Evolutionary conservation across 2,329 filamentous ascomycete genomes (phyloP).

Genomic region (Coniella vitis): DNA sequence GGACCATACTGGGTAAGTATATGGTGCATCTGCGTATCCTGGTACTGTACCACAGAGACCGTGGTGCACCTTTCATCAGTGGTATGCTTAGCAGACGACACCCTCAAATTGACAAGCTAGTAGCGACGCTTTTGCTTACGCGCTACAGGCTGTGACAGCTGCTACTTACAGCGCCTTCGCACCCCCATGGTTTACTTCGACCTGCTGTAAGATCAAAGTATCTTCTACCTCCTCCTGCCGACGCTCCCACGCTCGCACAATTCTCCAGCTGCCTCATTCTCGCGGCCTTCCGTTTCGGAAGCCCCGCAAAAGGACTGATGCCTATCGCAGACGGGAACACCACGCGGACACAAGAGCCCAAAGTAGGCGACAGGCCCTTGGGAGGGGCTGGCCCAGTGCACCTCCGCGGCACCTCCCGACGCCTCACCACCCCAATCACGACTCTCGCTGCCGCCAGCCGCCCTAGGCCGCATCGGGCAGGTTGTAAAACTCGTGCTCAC

Average conservation of each 20-base stretch:
- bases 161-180: too few species aligned
- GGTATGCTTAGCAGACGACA: too few species aligned
- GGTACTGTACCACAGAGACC: background rate
- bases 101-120: too few species aligned
- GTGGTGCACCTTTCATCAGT: too few species aligned
- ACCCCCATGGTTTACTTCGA: too few species aligned
- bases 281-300: too few species aligned
- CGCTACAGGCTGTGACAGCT: too few species aligned
- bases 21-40: background rate
- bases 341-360: background rate
- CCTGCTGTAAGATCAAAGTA: too few species aligned
- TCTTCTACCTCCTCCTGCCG: too few species aligned
- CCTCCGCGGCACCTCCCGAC: background rate
- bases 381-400: constrained; percentile 8
- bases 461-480: constrained; percentile 4
- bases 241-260: background rate
- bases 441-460: background rate
- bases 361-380: constrained; percentile 10
- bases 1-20: too few species aligned
- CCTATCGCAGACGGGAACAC: background rate
- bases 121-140: too few species aligned
- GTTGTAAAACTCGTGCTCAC: constrained; percentile 2
- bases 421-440: background rate
- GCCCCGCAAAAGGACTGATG: too few species aligned
- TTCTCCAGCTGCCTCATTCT: background rate